Evolutionary conservation across 495 filamentous ascomycete species (phyloP), one percentile per base, ranked within the genome.

Genomic region (Daldinia loculata): DNA sequence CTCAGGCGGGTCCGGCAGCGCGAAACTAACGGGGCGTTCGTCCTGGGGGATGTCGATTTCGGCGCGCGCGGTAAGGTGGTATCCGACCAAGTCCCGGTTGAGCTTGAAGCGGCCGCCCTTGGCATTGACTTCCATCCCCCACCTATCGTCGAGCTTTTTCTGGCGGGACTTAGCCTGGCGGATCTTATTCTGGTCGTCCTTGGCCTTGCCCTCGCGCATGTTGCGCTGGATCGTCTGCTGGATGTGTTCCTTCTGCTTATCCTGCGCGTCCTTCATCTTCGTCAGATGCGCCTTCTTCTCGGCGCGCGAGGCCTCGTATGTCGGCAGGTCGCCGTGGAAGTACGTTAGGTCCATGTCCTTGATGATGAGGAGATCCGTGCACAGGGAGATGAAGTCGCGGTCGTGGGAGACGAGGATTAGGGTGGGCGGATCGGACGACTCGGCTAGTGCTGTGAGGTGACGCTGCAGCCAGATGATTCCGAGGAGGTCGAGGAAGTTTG

Each of bases 391-490:
- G 75, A 96, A 95, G 62, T 89, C 88, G 17, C 91, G 85, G 76
- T 95, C 92, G 79, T 95, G 93, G 0, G 92, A 92, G 2, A 95
- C 92, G 6, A 95, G 81, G 22, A 96, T 79, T 3, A 93, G 80
- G 3, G 88, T 90, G 11, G 80, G 83, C 1, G 83, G 66, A 5
- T 74, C 62, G 14, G 79, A 66, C 0, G 65, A 72, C 24, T 82
- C 78, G 30, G 74, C 73, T 12, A 91, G 75, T 32, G 82, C 79
- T 38, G 84, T 79, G 22, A 94, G 86, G 69, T 92, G 89, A 6
- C 82, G 84, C 75, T 96, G 88, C 1, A 96, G 85, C 92, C 92
- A 96, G 29, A 95, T 86, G 24, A 95, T 91, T n/a, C 89, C 89
- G 0, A 92, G 83, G 0, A 96, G 84, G 75, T 96, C 93, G 2